A percentile compares a stretch with the other conserved stretches of the same genome.
Conservation (phyloP, 495 filamentous ascomycete genomes). For the Bombardia bombarda region DNA sequence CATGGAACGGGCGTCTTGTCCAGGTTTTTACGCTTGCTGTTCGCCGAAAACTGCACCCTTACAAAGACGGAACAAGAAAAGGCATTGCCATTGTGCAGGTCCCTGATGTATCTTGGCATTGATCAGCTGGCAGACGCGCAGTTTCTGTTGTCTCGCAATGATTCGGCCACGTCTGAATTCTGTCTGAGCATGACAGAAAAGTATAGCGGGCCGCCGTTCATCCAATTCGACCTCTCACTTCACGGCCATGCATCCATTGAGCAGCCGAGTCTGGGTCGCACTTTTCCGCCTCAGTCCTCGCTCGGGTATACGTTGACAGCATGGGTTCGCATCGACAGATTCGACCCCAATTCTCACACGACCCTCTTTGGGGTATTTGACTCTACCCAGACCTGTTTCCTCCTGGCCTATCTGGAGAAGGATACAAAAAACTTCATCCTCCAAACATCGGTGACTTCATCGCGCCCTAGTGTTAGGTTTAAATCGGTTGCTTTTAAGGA, state of each 20-base stretch:
- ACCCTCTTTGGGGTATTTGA: constrained; percentile 96
- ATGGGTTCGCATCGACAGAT: constrained; percentile 82
- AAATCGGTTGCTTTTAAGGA: constrained; percentile 69
- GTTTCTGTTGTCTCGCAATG: constrained; percentile 59
- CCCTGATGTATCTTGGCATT: constrained; percentile 61
- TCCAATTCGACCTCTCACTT: constrained; percentile 88
- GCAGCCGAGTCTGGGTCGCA: constrained; percentile 67
- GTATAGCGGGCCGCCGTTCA: constrained; percentile 69
- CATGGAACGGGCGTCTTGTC: constrained; percentile 72
- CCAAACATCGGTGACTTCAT: constrained; percentile 85
- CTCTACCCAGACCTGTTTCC: constrained; percentile 83
- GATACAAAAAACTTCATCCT: constrained; percentile 94
- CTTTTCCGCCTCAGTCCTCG: constrained; percentile 67
- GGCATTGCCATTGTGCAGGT: constrained; percentile 51
- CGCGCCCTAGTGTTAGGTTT: constrained; percentile 86
- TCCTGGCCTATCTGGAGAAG: constrained; percentile 87
- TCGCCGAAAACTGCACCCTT: constrained; percentile 39
- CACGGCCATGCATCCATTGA: constrained; percentile 87
- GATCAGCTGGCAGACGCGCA: constrained; percentile 71
- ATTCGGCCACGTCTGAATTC: constrained; percentile 57
- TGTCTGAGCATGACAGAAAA: constrained; percentile 63
- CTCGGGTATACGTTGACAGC: constrained; percentile 79
- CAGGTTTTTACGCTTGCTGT: constrained; percentile 60
- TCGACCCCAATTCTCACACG: constrained; percentile 78
- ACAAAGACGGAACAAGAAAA: constrained; percentile 45